Percentiles rank a stretch among this genome's conserved stretches.
phyloP scores from a whole-genome alignment of 2,329 filamentous ascomycete genomes.

The Beauveria medogensis region DNA sequence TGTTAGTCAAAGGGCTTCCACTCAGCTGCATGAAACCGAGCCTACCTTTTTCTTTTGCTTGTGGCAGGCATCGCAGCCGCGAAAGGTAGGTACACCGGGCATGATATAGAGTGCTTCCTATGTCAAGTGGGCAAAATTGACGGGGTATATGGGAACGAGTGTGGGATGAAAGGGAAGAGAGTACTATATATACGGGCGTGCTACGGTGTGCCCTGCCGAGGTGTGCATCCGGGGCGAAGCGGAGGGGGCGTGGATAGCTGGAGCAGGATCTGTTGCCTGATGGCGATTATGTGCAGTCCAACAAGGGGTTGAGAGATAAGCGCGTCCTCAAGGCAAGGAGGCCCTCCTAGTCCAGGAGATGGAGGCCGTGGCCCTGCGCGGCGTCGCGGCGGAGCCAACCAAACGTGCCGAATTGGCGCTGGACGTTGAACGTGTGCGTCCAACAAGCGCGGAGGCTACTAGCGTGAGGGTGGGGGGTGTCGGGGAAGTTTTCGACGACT shows the following conservation, averaged over 20 bases:
- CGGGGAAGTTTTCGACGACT: background rate
- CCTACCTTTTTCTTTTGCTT: slow-evolving; percentile 46
- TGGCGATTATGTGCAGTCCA: background rate
- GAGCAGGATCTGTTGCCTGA: background rate
- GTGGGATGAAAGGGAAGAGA: background rate
- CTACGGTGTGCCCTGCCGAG: background rate
- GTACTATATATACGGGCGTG: background rate
- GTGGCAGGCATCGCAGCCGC: slow-evolving; percentile 42
- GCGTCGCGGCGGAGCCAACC: slow-evolving; percentile 14
- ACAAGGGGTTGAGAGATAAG: background rate
- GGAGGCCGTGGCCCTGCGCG: background rate
- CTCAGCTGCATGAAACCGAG: background rate
- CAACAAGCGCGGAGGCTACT: background rate
- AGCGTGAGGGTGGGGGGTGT: background rate
- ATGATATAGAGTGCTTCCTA: slow-evolving; percentile 20
- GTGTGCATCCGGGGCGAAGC: background rate
- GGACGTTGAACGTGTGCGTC: background rate
- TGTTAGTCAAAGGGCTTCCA: background rate
- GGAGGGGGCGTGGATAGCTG: background rate
- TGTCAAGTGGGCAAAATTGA: background rate
- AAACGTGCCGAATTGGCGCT: slow-evolving; percentile 12
- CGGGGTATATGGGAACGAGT: background rate
- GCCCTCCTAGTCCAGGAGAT: slow-evolving; percentile 11
- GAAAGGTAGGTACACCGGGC: slow-evolving; percentile 43
- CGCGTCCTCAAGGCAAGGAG: background rate